These are phyloP conservation scores for Cyberlindnera petersonii DNA, from an alignment of 805 yeast genomes.

Conservation along the genomic window DNA sequence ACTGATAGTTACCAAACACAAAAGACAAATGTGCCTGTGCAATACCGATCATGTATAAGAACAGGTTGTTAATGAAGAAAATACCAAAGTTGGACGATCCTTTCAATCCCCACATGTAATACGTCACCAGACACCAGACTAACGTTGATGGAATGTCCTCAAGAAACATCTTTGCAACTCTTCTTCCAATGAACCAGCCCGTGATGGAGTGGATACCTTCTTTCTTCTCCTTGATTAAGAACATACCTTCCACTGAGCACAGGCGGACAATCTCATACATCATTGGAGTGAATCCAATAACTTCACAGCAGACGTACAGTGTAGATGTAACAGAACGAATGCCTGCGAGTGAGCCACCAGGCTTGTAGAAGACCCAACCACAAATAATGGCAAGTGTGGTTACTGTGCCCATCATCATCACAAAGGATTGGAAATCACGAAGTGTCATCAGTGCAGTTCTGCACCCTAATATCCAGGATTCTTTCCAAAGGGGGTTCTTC, in stretches of 20 bases:
- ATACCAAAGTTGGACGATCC: conserved; percentile 49
- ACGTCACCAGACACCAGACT: conserved; percentile 56
- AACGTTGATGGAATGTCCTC: conserved; percentile 68
- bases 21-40: conserved; percentile 43
- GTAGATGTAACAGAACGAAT: conserved; percentile 55
- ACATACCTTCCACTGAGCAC: conserved; percentile 49
- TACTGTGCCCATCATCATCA: conserved; percentile 43
- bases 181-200: conserved; percentile 34
- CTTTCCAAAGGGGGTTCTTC: conserved; percentile 35
- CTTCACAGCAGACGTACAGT: conserved; percentile 47
- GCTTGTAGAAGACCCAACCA: conserved; percentile 77
- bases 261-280: conserved; percentile 58
- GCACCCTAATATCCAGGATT: conserved; percentile 44
- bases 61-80: conserved; percentile 55
- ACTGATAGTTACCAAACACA: conserved; percentile 20
- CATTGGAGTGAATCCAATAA: conserved; percentile 52
- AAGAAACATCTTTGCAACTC: conserved; percentile 57
- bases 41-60: conserved; percentile 54
- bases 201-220: conserved; percentile 22
- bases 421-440: conserved; percentile 49
- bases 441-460: conserved; percentile 39
- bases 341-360: conserved; percentile 57
- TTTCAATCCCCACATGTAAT: conserved; percentile 74
- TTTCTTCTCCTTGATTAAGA: conserved; percentile 42
- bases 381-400: conserved; percentile 48